Evolutionary conservation across 192 early-diverging fungal genomes (phyloP), one percentile per base, ranked within the genome.

Genomic region (Mortierella hygrophila): DNA sequence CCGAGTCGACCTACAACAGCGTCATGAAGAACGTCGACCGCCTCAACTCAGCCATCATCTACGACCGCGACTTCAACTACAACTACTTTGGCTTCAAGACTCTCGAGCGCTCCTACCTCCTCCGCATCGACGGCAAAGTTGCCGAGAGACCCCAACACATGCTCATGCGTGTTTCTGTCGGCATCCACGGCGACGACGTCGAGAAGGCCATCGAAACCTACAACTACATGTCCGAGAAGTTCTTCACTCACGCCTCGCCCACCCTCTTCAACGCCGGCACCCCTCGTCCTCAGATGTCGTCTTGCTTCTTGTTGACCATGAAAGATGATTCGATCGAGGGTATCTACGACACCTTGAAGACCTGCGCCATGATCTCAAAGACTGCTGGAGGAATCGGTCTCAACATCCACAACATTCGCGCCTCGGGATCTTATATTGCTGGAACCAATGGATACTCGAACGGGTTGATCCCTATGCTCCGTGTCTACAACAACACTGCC

Each of bases 61-160:
- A 99, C 87, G 96, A 99, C 84, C 95, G 97, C 80, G 98, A 99
- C 85, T 99, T 97, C 88, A 95, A 94, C 82, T 99, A 99, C 93
- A 97, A 97, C 91, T 99, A 94, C 92, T 99, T 99, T 94, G 98
- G 98, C 13, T 99, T 99, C 95, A 99, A 99, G 92, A 99, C 98
- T 16, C 93, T 99, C 11, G 98, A 99, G 91, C 94, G 98, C 35
- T 96, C 95, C 52, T 99, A 99, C 82, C 92, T 99, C 35, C 90
- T 99, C 76, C 92, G 93, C 73, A 95, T 99, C 88, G 94, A 96
- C 78, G 94, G 94, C 44, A 93, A 94, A 73, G 94, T 97, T 41
- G 97, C 96, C 4, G 98, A 99, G 90, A 89, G 98, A 46, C 98
- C 98, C 23, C 98, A 99, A 88, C 98, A 99, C 89, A 91, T 99